These are phyloP conservation scores for Cyclostephanos invisitatus DNA, from an alignment of 108 stramenopile species.

Conservation along the genomic window DNA sequence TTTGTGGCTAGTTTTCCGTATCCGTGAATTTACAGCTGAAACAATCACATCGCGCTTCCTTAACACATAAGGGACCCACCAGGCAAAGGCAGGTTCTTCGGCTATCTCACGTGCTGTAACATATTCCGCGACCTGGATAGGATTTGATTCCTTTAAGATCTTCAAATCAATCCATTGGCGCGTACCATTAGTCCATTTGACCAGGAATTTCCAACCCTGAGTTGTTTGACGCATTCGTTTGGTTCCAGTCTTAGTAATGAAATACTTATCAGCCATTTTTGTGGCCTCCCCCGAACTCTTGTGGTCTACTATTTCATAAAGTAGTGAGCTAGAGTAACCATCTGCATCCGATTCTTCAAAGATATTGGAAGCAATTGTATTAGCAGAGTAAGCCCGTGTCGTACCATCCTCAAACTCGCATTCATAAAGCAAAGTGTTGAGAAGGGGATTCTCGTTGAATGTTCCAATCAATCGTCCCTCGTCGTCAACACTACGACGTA, in stretches of 20 bases:
- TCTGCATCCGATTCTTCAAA: slow-evolving; percentile 35
- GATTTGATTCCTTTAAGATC: slow-evolving; percentile 1
- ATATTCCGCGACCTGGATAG: no score
- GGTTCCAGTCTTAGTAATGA: background rate
- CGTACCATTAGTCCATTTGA: no score
- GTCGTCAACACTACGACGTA: slow-evolving; percentile 16
- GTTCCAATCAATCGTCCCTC: slow-evolving; percentile 52
- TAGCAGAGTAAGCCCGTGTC: no score
- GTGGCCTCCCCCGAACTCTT: background rate
- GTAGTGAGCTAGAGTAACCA: slow-evolving; percentile 8
- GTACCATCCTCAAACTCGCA: no score
- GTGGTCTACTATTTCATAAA: background rate
- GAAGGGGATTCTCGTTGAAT: no score
- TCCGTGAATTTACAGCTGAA: background rate
- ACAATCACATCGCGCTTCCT: slow-evolving; percentile 7
- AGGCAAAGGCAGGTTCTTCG: background rate
- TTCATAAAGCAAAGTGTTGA: no score
- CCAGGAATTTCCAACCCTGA: no score
- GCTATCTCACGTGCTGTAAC: background rate
- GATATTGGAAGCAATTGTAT: no score
- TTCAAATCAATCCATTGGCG: slow-evolving; percentile 1
- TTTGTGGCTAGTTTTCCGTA: background rate
- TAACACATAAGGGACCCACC: background rate
- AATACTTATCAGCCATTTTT: background rate
- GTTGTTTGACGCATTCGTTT: background rate